A percentile compares a stretch with the other conserved stretches of the same genome.
These are phyloP conservation scores for Eremothecium gossypii DNA, from an alignment of 1,139 yeast genomes.

Conservation along the genomic window DNA sequence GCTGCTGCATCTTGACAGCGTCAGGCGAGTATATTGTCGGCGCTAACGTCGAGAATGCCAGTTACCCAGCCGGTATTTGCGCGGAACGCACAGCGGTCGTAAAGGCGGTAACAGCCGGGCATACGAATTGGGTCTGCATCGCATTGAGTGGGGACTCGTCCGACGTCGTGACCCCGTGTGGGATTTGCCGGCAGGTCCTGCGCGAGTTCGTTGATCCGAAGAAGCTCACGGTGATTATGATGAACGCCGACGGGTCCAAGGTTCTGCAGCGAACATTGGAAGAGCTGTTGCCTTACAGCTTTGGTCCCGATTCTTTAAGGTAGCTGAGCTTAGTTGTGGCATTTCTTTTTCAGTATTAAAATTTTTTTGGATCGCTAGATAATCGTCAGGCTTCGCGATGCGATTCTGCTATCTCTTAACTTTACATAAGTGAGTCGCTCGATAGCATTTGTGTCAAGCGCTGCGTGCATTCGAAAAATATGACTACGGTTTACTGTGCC, in stretches of 20 bases:
- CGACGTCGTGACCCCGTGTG: slow-evolving; percentile 72
- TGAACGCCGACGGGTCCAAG: slow-evolving; percentile 40
- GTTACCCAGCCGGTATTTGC: slow-evolving; percentile 81
- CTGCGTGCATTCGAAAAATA: neutral
- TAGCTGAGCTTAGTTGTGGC: neutral
- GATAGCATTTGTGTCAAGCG: no score
- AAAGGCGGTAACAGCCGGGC: slow-evolving; percentile 44
- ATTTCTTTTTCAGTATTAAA: neutral
- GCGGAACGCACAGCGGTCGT: slow-evolving; percentile 81
- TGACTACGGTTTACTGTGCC: slow-evolving; percentile 38
- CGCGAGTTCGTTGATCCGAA: slow-evolving; percentile 51
- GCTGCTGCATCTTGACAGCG: slow-evolving; percentile 57
- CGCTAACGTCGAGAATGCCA: slow-evolving; percentile 88
- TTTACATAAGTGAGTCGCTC: no score
- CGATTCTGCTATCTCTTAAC: no score
- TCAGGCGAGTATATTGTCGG: slow-evolving; percentile 50
- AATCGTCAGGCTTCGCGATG: no score
- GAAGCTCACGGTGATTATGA: slow-evolving; percentile 52
- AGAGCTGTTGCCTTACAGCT: slow-evolving; percentile 72
- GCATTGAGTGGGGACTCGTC: slow-evolving; percentile 58
- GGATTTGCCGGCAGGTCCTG: slow-evolving; percentile 83
- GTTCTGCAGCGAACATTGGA: slow-evolving; percentile 39
- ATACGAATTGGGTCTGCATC: slow-evolving; percentile 32
- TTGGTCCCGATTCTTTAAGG: slow-evolving; percentile 69
- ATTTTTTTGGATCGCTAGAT: neutral